A percentile compares a stretch with the other conserved stretches of the same genome.
Evolutionary conservation across 2,329 filamentous ascomycete genomes (phyloP).

Genomic region (Diaporthe citriasiana): DNA sequence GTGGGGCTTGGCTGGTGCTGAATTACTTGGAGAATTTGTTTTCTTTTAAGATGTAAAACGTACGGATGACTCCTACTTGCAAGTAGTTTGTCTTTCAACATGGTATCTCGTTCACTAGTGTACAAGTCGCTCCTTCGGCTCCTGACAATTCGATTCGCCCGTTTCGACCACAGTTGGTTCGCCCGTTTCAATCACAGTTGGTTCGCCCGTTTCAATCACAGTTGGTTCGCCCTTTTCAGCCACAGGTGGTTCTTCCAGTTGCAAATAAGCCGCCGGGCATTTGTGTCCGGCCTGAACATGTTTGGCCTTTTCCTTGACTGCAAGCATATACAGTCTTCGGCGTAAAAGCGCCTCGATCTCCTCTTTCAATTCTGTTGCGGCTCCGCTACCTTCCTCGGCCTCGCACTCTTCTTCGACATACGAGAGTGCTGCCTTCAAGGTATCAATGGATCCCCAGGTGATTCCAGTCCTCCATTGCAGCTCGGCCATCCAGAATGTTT

Average conservation of each 20-base stretch:
- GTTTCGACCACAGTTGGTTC: no score
- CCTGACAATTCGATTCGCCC: no score
- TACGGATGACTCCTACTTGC: no score
- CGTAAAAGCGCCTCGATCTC: background rate
- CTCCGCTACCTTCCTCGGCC: no score
- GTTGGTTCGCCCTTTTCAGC: no score
- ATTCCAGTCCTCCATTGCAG: constrained; percentile 19
- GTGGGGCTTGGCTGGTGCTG: no score
- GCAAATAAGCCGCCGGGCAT: background rate
- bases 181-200: no score
- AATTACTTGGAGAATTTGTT: no score
- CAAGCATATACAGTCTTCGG: background rate
- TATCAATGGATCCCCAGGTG: background rate
- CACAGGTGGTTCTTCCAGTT: background rate
- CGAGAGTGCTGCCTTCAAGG: background rate
- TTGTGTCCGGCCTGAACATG: background rate
- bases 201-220: background rate
- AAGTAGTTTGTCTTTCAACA: no score
- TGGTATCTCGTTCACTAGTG: no score
- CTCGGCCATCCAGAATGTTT: constrained; percentile 21
- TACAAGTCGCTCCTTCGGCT: background rate
- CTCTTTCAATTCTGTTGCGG: background rate
- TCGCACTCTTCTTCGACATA: background rate
- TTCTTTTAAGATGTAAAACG: no score
- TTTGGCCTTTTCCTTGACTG: background rate